phyloP scores from a whole-genome alignment of 768 basidiomycete species.

The Leccinum olivaceopallidum region DNA sequence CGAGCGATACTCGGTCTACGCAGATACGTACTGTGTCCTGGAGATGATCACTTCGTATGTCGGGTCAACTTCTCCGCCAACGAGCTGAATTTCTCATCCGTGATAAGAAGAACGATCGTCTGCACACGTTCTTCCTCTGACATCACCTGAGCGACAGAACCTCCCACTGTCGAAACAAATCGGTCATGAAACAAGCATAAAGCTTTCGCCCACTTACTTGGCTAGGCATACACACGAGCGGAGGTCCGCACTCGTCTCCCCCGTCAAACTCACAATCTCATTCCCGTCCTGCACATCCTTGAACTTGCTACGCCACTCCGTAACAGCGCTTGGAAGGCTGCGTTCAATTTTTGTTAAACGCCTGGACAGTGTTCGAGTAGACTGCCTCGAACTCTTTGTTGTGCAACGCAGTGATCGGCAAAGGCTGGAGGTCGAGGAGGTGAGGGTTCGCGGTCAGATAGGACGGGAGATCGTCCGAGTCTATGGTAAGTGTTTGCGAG shows the following conservation, averaged over 20 bases:
- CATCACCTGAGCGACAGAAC: constrained; percentile 93
- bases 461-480: too few relatives aligned
- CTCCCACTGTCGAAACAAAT: constrained; percentile 71
- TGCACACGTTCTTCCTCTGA: constrained; percentile 92
- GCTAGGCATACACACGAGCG: constrained; percentile 89
- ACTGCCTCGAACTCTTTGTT: constrained; percentile 91
- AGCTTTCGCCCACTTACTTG: constrained; percentile 27
- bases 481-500: too few relatives aligned
- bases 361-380: constrained; percentile 75
- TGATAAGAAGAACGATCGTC: constrained; percentile 88
- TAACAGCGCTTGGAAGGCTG: constrained; percentile 93
- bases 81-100: constrained; percentile 89
- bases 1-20: constrained; percentile 93
- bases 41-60: constrained; percentile 98
- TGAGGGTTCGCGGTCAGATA: too few relatives aligned
- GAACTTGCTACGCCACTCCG: constrained; percentile 90
- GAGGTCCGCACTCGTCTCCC: constrained; percentile 91
- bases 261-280: constrained; percentile 90
- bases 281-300: constrained; percentile 83
- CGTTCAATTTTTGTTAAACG: constrained; percentile 98
- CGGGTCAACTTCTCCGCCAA: constrained; percentile 93
- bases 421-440: constrained; percentile 87
- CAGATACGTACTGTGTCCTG: constrained; percentile 85
- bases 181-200: background rate
- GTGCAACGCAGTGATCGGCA: constrained; percentile 89